A percentile compares a stretch with the other conserved stretches of the same genome.
These are phyloP conservation scores for Camellia granthamiana DNA, from an alignment of 148 eudicot genomes.

Conservation along the genomic window DNA sequence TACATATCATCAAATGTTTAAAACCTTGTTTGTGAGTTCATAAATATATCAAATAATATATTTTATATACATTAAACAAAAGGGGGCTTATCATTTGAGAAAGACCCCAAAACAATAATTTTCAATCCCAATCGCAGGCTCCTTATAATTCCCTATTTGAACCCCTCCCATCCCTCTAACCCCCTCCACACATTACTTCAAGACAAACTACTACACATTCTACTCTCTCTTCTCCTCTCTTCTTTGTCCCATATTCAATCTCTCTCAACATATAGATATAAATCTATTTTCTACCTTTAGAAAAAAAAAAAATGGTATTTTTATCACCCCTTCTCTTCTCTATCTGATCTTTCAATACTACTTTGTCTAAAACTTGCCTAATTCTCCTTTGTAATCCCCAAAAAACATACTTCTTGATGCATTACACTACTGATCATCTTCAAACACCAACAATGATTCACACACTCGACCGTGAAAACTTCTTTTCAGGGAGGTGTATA, in stretches of 20 bases:
- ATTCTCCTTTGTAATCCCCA: background rate
- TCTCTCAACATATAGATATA: background rate
- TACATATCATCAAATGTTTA: too few species aligned
- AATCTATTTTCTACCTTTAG: background rate
- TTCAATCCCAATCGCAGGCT: slow-evolving; percentile 26
- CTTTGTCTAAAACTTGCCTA: background rate
- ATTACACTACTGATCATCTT: background rate
- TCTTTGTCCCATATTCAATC: slow-evolving; percentile 11
- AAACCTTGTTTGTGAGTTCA: background rate
- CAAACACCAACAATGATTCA: background rate
- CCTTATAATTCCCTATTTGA: slow-evolving; percentile 22
- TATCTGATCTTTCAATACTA: background rate
- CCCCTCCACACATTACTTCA: slow-evolving; percentile 1
- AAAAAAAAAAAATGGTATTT: background rate
- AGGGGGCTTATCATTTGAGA: background rate
- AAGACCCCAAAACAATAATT: slow-evolving; percentile 10
- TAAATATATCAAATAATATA: background rate
- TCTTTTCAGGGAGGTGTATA: slow-evolving; percentile 15
- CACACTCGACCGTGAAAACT: background rate
- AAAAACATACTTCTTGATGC: background rate
- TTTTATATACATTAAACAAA: background rate
- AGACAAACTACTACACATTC: slow-evolving; percentile 13
- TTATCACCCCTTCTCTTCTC: slow-evolving; percentile 1
- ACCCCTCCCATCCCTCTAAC: slow-evolving; percentile 20
- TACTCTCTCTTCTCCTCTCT: slow-evolving; percentile 11